Conservation (phyloP, 768 basidiomycete genomes). For the Russula ochroleuca region DNA sequence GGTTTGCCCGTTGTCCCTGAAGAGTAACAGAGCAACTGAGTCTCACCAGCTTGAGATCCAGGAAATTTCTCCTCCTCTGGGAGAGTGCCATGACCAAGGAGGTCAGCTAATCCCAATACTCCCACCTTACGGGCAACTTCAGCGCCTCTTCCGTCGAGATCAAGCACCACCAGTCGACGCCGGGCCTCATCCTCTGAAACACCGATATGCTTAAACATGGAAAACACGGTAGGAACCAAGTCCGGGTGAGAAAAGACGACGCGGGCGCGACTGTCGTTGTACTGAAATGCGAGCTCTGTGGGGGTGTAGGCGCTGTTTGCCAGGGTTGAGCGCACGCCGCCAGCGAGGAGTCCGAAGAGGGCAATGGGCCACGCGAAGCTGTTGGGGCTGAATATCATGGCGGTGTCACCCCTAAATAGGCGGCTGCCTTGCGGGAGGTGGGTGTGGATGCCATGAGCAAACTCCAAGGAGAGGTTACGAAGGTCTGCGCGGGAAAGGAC, state of each 20-base stretch:
- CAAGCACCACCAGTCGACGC: slow-evolving; percentile 54
- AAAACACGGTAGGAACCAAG: slow-evolving; percentile 49
- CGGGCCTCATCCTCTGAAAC: slow-evolving; percentile 46
- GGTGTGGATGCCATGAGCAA: slow-evolving; percentile 55
- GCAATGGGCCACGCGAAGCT: slow-evolving; percentile 52
- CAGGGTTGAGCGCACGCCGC: slow-evolving; percentile 63
- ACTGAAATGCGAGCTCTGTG: slow-evolving; percentile 67
- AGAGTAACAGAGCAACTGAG: slow-evolving; percentile 59
- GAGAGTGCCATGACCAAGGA: slow-evolving; percentile 47
- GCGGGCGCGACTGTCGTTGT: slow-evolving; percentile 59
- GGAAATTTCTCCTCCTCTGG: slow-evolving; percentile 52
- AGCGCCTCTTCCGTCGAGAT: slow-evolving; percentile 21
- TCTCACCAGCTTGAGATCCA: slow-evolving; percentile 50
- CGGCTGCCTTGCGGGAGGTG: slow-evolving; percentile 29
- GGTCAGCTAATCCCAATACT: slow-evolving; percentile 42
- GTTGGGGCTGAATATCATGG: slow-evolving; percentile 68
- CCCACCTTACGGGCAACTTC: slow-evolving; percentile 31
- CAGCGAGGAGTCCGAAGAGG: slow-evolving; percentile 50
- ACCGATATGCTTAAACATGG: slow-evolving; percentile 52
- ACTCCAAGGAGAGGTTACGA: slow-evolving; percentile 48
- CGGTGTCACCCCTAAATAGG: slow-evolving; percentile 49
- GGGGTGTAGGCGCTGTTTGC: slow-evolving; percentile 70
- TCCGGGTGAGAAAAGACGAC: slow-evolving; percentile 63
- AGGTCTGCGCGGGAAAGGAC: slow-evolving; percentile 54
- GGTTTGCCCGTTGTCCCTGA: slow-evolving; percentile 74